Evolutionary conservation across 2,329 filamentous ascomycete genomes (phyloP).

Genomic region (Fusarium kyushuense): DNA sequence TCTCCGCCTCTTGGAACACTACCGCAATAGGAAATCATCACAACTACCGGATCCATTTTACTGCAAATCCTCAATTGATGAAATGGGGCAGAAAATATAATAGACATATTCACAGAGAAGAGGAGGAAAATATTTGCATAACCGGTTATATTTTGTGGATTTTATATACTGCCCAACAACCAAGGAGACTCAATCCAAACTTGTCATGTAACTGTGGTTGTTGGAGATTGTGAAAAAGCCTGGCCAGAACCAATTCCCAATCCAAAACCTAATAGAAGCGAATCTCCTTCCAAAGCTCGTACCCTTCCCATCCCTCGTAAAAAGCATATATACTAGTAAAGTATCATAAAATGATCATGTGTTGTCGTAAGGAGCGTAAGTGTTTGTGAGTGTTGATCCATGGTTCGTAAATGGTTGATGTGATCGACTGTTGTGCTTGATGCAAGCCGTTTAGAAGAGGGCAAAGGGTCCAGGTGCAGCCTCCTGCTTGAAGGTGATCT

Average conservation of each 20-base stretch:
- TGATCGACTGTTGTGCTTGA: background rate
- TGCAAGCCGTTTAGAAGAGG: background rate
- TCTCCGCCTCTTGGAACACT: background rate
- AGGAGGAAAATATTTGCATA: background rate
- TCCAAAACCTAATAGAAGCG: background rate
- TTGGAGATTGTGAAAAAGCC: background rate
- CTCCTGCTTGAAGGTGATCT: background rate
- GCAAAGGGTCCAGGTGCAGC: background rate
- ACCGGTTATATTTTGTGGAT: conserved; percentile 1
- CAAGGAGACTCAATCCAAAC: background rate
- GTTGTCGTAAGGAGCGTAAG: conserved; percentile 6
- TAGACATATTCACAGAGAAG: background rate
- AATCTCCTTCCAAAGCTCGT: conserved; percentile 1
- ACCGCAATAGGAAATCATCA: background rate
- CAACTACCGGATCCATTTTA: background rate
- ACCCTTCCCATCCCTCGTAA: conserved; percentile 1
- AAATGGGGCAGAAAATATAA: accelerated
- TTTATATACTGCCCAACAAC: background rate
- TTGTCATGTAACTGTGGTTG: background rate
- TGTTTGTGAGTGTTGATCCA: background rate
- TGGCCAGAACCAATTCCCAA: conserved; percentile 4
- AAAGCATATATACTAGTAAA: background rate
- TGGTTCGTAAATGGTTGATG: background rate
- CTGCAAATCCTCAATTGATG: accelerated
- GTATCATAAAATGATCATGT: background rate